A percentile compares a stretch with the other conserved stretches of the same genome.
Evolutionary conservation across 2,329 filamentous ascomycete species (phyloP).

Genomic region (Dothistroma septosporum): DNA sequence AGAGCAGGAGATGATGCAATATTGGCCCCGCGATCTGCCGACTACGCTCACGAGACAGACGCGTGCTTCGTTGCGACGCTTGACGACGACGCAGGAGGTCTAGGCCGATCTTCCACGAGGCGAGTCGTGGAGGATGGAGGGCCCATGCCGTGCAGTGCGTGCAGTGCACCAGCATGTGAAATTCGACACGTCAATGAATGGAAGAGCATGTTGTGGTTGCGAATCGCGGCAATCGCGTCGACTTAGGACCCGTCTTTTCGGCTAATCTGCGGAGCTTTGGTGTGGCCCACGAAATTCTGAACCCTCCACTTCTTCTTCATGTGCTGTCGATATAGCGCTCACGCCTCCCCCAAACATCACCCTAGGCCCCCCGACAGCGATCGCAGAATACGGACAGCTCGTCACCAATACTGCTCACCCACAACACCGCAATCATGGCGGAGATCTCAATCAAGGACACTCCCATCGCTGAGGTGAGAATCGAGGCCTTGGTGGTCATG

Average conservation of each 20-base stretch:
- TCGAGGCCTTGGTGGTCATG: constrained; percentile 95
- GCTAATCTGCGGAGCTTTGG: not conserved
- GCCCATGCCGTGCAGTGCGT: too few relatives aligned
- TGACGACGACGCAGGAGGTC: not conserved
- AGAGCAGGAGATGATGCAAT: not conserved
- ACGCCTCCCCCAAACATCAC: not conserved
- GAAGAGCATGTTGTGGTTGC: not conserved
- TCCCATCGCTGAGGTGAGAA: constrained; percentile 67
- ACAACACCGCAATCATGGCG: constrained; percentile 25
- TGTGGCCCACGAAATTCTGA: not conserved
- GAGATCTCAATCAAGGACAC: constrained; percentile 43
- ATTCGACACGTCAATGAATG: not conserved
- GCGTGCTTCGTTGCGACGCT: not conserved
- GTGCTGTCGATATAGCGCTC: not conserved
- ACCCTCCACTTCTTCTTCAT: not conserved
- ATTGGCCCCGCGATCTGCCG: not conserved
- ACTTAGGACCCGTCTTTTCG: not conserved
- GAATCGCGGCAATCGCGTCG: too few relatives aligned
- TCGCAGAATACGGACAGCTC: not conserved
- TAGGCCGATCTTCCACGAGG: too few relatives aligned
- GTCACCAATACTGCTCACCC: not conserved
- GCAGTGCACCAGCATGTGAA: not conserved
- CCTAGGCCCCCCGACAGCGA: not conserved
- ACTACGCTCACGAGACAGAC: not conserved
- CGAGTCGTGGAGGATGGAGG: too few relatives aligned